phyloP scores from a whole-genome alignment of 768 basidiomycete species.

The Phallus indusiatus region DNA sequence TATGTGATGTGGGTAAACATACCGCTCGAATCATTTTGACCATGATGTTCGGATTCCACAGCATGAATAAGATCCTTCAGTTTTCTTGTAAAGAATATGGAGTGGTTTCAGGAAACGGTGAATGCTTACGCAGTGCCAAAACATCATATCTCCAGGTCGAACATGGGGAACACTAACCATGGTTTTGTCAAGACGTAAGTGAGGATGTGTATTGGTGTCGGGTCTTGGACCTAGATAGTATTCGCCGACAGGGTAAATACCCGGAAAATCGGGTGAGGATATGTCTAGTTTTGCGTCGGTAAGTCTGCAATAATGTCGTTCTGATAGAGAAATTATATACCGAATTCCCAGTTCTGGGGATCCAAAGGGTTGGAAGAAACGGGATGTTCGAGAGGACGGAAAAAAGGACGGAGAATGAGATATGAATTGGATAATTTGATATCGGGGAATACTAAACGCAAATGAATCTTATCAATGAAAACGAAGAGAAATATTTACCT shows the following conservation, averaged over 20 bases:
- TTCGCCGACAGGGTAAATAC: slow-evolving; percentile 31
- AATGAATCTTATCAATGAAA: slow-evolving; percentile 6
- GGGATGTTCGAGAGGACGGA: slow-evolving; percentile 37
- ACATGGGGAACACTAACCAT: slow-evolving; percentile 65
- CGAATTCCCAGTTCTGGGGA: slow-evolving; percentile 46
- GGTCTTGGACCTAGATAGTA: slow-evolving; percentile 33
- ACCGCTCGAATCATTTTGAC: slow-evolving; percentile 17
- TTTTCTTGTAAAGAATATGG: neutral
- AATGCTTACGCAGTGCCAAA: slow-evolving; percentile 55
- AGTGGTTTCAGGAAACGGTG: neutral
- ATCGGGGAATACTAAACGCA: slow-evolving; percentile 47
- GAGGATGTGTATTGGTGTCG: slow-evolving; percentile 52
- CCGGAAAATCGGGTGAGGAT: slow-evolving; percentile 42
- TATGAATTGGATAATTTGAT: slow-evolving; percentile 61
- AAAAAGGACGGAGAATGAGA: slow-evolving; percentile 69
- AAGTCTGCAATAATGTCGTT: neutral
- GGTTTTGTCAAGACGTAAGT: slow-evolving; percentile 49
- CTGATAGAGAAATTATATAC: slow-evolving; percentile 18
- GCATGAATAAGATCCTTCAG: slow-evolving; percentile 40
- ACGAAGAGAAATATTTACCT: neutral
- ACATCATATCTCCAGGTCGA: slow-evolving; percentile 67
- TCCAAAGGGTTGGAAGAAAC: slow-evolving; percentile 35
- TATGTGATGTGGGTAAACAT: neutral
- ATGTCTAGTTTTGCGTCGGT: slow-evolving; percentile 27
- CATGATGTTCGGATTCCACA: slow-evolving; percentile 47